Conservation (phyloP, 495 filamentous ascomycete genomes). For the Podospora conica region DNA sequence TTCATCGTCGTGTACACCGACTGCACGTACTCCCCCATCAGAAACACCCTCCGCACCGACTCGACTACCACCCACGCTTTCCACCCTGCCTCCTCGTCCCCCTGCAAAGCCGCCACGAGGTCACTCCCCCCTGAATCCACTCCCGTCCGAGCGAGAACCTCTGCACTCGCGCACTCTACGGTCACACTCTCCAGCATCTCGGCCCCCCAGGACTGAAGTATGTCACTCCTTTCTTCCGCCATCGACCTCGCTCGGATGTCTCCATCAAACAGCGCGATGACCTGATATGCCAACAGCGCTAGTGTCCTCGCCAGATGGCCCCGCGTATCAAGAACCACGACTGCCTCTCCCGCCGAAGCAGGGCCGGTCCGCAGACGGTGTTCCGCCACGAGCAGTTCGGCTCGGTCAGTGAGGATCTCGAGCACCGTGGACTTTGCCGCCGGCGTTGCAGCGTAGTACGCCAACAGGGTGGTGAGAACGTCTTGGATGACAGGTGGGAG, state of each 20-base stretch:
- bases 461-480: slow-evolving; percentile 22
- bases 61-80: slow-evolving; percentile 35
- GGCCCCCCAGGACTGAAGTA: slow-evolving; percentile 36
- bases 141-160: not conserved
- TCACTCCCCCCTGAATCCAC: not conserved
- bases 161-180: slow-evolving; percentile 18
- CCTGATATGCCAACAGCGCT: slow-evolving; percentile 45
- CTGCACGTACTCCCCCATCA: slow-evolving; percentile 19
- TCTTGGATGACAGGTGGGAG: slow-evolving; percentile 30
- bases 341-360: not conserved
- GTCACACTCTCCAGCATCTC: slow-evolving; percentile 30
- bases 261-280: slow-evolving; percentile 54
- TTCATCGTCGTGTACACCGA: slow-evolving; percentile 28
- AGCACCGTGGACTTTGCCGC: slow-evolving; percentile 16
- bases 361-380: too few species aligned
- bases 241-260: slow-evolving; percentile 44
- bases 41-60: slow-evolving; percentile 30
- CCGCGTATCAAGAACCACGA: slow-evolving; percentile 4
- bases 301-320: slow-evolving; percentile 41
- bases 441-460: slow-evolving; percentile 20
- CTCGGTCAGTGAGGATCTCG: slow-evolving; percentile 24
- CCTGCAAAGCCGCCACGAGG: not conserved
- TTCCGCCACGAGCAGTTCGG: slow-evolving; percentile 10
- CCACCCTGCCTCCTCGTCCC: slow-evolving; percentile 9
- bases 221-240: slow-evolving; percentile 41